Evolutionary conservation across 73 alveolate species (phyloP).

Genomic region (Paramecium bursaria): DNA sequence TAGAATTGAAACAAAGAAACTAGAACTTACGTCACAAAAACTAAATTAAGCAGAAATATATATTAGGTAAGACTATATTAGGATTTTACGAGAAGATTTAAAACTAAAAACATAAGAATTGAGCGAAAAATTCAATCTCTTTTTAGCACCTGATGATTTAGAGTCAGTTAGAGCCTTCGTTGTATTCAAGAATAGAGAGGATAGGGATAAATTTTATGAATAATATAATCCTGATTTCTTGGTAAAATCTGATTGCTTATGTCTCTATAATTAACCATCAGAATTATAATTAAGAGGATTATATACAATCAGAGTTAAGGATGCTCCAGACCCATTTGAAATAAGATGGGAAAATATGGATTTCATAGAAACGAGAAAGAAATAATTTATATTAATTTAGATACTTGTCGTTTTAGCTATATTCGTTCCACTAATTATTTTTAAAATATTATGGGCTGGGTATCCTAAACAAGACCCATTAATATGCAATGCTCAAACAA

Average conservation of each 20-base stretch:
- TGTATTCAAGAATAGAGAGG: conserved; percentile 26
- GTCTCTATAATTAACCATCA: not conserved
- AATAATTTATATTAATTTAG: not conserved
- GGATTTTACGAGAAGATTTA: conserved; percentile 12
- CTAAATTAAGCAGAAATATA: conserved; percentile 33
- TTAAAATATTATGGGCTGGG: not conserved
- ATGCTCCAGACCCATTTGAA: conserved; percentile 57
- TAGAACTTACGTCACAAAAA: conserved; percentile 28
- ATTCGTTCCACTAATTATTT: conserved; percentile 25
- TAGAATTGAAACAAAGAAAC: conserved; percentile 40
- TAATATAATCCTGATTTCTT: conserved; percentile 45
- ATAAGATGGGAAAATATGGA: conserved; percentile 60
- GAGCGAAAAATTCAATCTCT: conserved; percentile 27
- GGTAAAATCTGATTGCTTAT: conserved; percentile 5
- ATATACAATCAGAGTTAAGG: conserved; percentile 22
- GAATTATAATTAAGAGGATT: conserved; percentile 30
- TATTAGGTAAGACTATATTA: conserved; percentile 31
- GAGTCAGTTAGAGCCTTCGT: conserved; percentile 38
- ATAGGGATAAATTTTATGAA: conserved; percentile 35
- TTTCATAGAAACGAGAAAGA: not conserved
- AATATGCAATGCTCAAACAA: not conserved
- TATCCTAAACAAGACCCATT: conserved; percentile 9
- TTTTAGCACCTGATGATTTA: conserved; percentile 60
- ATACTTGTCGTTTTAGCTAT: not conserved
- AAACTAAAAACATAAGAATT: conserved; percentile 6